These are phyloP conservation scores for Xerocomus potaroensis DNA, from an alignment of 768 basidiomycete genomes.

Conservation along the genomic window DNA sequence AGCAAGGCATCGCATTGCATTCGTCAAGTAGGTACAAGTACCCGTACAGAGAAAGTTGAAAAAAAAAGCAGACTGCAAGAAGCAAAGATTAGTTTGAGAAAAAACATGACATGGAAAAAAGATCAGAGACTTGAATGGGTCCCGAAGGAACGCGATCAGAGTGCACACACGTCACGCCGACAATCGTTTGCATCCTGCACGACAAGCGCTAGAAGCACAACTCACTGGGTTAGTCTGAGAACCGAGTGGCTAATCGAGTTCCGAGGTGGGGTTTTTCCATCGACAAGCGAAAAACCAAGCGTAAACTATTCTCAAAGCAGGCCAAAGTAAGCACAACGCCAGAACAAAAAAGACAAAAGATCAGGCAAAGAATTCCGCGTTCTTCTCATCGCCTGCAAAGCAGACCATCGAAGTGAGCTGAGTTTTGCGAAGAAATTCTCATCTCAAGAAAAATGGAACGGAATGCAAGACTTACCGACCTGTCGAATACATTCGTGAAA, in stretches of 20 bases:
- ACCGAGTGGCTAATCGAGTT: not conserved
- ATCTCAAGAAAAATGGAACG: slow-evolving; percentile 12
- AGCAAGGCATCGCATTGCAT: slow-evolving; percentile 7
- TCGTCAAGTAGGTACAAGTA: slow-evolving; percentile 15
- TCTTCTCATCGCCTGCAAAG: slow-evolving; percentile 50
- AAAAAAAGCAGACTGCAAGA: not conserved
- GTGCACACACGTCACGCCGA: slow-evolving; percentile 59
- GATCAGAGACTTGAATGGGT: slow-evolving; percentile 83
- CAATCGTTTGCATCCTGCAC: slow-evolving; percentile 45
- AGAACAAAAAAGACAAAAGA: slow-evolving; percentile 2
- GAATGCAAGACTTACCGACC: not conserved
- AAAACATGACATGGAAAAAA: slow-evolving; percentile 1
- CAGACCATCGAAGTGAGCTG: slow-evolving; percentile 64
- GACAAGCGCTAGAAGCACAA: not conserved
- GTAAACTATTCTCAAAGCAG: not conserved
- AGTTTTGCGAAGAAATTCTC: slow-evolving; percentile 41
- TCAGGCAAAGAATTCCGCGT: slow-evolving; percentile 40
- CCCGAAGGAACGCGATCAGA: slow-evolving; percentile 61
- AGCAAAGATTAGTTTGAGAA: slow-evolving; percentile 16
- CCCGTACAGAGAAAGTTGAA: slow-evolving; percentile 2
- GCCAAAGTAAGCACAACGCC: slow-evolving; percentile 1
- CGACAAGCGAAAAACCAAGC: not conserved
- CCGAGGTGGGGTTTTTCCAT: not conserved
- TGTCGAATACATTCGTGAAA: not conserved
- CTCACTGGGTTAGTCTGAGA: slow-evolving; percentile 12